These are phyloP conservation scores for Colletotrichum liriopes DNA, from an alignment of 2,329 filamentous ascomycete genomes.

Conservation along the genomic window DNA sequence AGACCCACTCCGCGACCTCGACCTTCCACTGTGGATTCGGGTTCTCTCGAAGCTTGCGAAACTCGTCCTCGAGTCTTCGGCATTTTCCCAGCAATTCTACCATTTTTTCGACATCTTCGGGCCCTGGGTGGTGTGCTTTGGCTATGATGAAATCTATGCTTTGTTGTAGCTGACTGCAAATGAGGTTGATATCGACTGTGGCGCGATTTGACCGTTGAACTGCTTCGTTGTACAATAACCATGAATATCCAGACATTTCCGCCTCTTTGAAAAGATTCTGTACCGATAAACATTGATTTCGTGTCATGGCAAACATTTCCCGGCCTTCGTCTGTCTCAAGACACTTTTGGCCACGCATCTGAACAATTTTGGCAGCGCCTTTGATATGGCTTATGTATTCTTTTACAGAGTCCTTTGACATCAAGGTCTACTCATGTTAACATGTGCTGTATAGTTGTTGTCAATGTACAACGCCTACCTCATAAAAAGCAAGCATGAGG, in stretches of 20 bases:
- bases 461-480: constrained; percentile 2
- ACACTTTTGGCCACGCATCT: constrained; percentile 40
- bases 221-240: constrained; percentile 43
- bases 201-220: constrained; percentile 31
- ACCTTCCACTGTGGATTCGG: constrained; percentile 33
- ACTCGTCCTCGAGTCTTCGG: constrained; percentile 30
- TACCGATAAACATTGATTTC: constrained; percentile 45
- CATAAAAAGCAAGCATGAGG: constrained; percentile 43
- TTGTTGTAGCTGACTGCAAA: constrained; percentile 42
- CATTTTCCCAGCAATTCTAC: constrained; percentile 29
- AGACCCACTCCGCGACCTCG: constrained; percentile 37
- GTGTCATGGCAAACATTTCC: constrained; percentile 45
- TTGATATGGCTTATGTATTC: constrained; percentile 47
- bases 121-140: constrained; percentile 14
- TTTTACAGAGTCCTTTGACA: constrained; percentile 43
- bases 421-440: constrained; percentile 26
- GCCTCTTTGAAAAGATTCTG: constrained; percentile 40
- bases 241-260: constrained; percentile 42
- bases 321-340: constrained; percentile 42
- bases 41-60: constrained; percentile 31
- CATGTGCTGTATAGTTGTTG: fast-evolving
- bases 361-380: constrained; percentile 44
- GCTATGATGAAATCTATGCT: constrained; percentile 36
- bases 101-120: constrained; percentile 27
- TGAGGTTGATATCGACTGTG: constrained; percentile 43